Conservation (phyloP, 192 early-diverging fungal genomes). For the Entomortierella chlamydospora region DNA sequence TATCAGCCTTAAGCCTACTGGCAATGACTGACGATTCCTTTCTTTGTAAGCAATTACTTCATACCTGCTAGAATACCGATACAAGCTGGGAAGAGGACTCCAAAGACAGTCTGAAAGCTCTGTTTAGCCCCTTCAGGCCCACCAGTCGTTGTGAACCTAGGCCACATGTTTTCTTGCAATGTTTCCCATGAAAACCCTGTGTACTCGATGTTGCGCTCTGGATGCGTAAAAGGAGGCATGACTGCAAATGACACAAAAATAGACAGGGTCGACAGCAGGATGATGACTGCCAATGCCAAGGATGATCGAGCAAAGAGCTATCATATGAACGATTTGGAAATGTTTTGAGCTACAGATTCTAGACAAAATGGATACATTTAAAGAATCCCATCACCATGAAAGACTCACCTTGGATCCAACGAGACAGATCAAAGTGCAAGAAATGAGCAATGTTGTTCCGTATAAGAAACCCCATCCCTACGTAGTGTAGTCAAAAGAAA, state of each 20-base stretch:
- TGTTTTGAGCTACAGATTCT: background rate
- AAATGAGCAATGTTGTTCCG: conserved; percentile 63
- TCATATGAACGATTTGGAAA: background rate
- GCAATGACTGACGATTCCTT: background rate
- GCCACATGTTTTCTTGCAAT: conserved; percentile 74
- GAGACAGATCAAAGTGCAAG: conserved; percentile 68
- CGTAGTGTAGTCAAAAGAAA: background rate
- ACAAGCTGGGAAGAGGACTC: conserved; percentile 77
- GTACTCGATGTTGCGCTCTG: conserved; percentile 65
- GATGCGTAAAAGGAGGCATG: conserved; percentile 62
- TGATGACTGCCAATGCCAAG: conserved; percentile 63
- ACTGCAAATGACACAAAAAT: conserved; percentile 71
- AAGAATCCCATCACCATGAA: background rate
- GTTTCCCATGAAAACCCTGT: conserved; percentile 70
- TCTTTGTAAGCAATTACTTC: background rate
- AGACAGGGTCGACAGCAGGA: conserved; percentile 66
- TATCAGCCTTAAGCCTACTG: background rate
- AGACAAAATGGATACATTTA: background rate
- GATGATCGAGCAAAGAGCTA: conserved; percentile 70
- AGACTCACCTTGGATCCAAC: conserved; percentile 64
- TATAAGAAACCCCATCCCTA: conserved; percentile 66
- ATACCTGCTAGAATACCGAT: conserved; percentile 72
- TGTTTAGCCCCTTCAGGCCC: conserved; percentile 58
- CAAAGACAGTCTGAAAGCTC: conserved; percentile 65
- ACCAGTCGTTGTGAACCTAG: conserved; percentile 59